Percentiles rank a stretch among this genome's conserved stretches.
Evolutionary conservation across 2,329 filamentous ascomycete genomes (phyloP).

Genomic region (Dichotomopilus funicola): DNA sequence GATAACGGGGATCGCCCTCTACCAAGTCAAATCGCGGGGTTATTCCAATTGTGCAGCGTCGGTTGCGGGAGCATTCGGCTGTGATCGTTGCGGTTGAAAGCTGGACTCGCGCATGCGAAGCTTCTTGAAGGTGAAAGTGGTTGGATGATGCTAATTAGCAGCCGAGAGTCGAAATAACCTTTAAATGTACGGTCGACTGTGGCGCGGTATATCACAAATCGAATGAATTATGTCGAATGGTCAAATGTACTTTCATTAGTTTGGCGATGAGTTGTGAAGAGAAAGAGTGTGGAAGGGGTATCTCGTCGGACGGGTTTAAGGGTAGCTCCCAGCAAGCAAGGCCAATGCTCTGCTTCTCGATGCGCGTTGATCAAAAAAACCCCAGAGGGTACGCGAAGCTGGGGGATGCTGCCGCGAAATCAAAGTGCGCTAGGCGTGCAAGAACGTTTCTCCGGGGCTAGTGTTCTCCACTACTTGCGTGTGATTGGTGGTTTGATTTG

Average conservation of each 20-base stretch:
- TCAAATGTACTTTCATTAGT: too few relatives aligned
- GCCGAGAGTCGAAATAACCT: too few relatives aligned
- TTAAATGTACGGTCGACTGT: too few relatives aligned
- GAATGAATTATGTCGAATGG: too few relatives aligned
- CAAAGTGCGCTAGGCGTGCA: constrained; percentile 30
- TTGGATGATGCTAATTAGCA: too few relatives aligned
- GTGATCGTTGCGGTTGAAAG: not conserved
- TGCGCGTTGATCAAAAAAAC: constrained; percentile 22
- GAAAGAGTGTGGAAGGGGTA: not conserved
- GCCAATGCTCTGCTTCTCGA: constrained; percentile 15
- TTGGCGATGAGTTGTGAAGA: not conserved
- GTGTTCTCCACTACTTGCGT: not conserved
- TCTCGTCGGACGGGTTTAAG: not conserved
- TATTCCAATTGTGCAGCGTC: not conserved
- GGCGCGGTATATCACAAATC: too few relatives aligned
- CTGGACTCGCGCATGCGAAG: too few relatives aligned
- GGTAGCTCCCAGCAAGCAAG: not conserved
- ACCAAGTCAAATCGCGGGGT: too few relatives aligned
- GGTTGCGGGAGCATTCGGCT: not conserved
- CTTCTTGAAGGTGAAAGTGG: too few relatives aligned
- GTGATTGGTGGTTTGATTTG: not conserved
- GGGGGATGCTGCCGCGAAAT: constrained; percentile 32
- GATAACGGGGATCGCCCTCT: constrained; percentile 18
- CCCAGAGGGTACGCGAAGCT: constrained; percentile 22
- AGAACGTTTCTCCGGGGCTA: constrained; percentile 21